These are phyloP conservation scores for Schoenoplectus tabernaemontani DNA, from an alignment of 202 grass and related monocot species.

Conservation along the genomic window DNA sequence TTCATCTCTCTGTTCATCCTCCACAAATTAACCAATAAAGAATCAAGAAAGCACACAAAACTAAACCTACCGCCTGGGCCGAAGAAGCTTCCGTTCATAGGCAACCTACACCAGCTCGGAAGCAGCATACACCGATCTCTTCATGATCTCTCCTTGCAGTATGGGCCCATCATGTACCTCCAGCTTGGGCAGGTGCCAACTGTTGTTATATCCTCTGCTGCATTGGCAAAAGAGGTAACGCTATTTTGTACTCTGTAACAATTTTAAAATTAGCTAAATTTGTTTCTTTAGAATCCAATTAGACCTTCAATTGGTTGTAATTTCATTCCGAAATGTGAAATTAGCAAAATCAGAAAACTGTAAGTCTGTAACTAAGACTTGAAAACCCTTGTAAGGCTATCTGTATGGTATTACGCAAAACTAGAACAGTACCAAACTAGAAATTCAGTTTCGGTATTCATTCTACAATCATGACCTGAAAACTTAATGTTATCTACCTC, in stretches of 20 bases:
- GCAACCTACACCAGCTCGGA: slow-evolving; percentile 51
- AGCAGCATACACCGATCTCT: slow-evolving; percentile 35
- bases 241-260: not conserved
- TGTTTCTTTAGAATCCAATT: no score
- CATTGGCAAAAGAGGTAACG: slow-evolving; percentile 14
- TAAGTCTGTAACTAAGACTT: not conserved
- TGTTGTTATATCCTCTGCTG: slow-evolving; percentile 24
- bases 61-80: slow-evolving; percentile 28
- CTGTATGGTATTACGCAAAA: not conserved
- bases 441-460: not conserved
- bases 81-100: slow-evolving; percentile 27
- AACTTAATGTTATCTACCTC: not conserved
- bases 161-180: slow-evolving; percentile 35
- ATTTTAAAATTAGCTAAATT: no score
- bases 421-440: not conserved
- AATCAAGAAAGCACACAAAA: not conserved
- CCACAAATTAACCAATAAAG: not conserved
- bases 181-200: slow-evolving; percentile 26
- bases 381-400: not conserved
- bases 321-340: not conserved
- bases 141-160: slow-evolving; percentile 20
- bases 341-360: not conserved
- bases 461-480: not conserved
- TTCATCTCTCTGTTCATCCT: slow-evolving; percentile 1
- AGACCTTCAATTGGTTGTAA: not conserved